phyloP scores from a whole-genome alignment of 2,329 filamentous ascomycete genomes.

The Calonectria honghensis region DNA sequence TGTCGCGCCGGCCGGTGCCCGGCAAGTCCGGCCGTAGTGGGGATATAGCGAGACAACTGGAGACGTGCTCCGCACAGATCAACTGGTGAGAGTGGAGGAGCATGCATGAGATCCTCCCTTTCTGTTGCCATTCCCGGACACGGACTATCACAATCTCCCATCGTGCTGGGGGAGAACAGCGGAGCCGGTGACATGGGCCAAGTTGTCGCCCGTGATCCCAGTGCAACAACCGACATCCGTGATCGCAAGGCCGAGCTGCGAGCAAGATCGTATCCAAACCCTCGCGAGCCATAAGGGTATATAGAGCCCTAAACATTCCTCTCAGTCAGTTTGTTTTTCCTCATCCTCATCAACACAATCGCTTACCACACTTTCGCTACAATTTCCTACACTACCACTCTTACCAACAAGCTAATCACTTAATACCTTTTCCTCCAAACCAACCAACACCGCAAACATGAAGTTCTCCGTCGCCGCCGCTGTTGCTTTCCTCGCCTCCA shows the following conservation, averaged over 20 bases:
- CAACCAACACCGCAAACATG: constrained; percentile 59
- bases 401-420: constrained; percentile 23
- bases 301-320: not conserved
- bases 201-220: not conserved
- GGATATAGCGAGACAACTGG: constrained; percentile 11
- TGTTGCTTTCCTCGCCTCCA: constrained; percentile 59
- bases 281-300: not conserved
- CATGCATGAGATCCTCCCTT: constrained; percentile 15
- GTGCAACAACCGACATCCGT: not conserved
- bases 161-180: not conserved
- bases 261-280: constrained; percentile 11
- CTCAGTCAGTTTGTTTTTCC: not conserved
- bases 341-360: constrained; percentile 24
- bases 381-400: not conserved
- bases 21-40: not conserved
- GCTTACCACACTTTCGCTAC: constrained; percentile 6
- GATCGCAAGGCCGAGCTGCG: not conserved
- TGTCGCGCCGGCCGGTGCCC: not conserved
- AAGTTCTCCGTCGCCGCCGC: constrained; percentile 65
- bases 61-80: constrained; percentile 11
- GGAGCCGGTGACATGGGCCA: constrained; percentile 17
- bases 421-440: constrained; percentile 3
- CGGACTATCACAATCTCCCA: constrained; percentile 22
- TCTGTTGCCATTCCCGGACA: constrained; percentile 8
- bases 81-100: constrained; percentile 23